Percentiles rank a stretch among this genome's conserved stretches.
Evolutionary conservation across 345 rosid genomes (phyloP).

Genomic region (Hibiscus tridactylites): DNA sequence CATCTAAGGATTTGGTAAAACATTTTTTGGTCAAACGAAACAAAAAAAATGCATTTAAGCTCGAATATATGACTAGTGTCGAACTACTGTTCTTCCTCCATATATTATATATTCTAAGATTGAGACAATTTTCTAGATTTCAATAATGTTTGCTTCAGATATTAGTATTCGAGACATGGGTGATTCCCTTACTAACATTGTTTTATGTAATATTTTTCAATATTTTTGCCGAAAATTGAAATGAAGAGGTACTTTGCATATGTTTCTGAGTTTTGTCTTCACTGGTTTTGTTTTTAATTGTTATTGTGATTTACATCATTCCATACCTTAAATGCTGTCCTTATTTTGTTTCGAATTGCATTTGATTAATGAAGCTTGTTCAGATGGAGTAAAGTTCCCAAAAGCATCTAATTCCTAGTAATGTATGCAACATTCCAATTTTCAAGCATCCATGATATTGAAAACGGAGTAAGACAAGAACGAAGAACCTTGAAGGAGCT

Average conservation of each 20-base stretch:
- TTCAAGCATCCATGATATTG: neutral
- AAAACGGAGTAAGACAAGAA: neutral
- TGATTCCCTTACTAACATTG: neutral
- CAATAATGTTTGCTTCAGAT: neutral
- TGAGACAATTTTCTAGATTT: neutral
- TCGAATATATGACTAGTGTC: neutral
- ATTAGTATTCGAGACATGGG: neutral
- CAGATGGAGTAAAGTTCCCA: no score
- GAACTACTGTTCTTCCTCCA: neutral
- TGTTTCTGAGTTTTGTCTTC: neutral
- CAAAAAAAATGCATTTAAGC: neutral
- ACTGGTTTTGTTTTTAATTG: neutral
- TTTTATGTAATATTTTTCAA: neutral
- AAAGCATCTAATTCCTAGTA: neutral
- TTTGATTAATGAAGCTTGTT: no score
- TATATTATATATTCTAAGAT: neutral
- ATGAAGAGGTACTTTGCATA: neutral
- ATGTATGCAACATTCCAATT: neutral
- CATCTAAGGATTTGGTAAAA: neutral
- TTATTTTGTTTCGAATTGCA: neutral
- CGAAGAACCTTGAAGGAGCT: slow-evolving; percentile 1
- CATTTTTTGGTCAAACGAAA: neutral
- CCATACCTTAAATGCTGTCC: neutral
- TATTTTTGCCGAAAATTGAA: neutral
- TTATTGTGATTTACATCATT: neutral